Evolutionary conservation across 805 yeast species (phyloP).

Genomic region (Wickerhamomyces strasburgensis): DNA sequence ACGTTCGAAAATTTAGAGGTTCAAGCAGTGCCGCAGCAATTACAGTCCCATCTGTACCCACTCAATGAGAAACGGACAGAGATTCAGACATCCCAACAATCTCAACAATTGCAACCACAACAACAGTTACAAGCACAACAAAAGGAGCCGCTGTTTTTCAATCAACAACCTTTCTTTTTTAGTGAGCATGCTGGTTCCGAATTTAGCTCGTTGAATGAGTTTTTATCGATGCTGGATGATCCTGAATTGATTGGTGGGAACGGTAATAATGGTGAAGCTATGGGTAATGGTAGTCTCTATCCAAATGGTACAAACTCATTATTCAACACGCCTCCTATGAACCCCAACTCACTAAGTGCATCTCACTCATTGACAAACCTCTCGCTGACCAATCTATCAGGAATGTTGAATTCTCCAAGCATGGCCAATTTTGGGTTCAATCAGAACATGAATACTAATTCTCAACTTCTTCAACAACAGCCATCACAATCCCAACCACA

Average conservation of each 20-base stretch:
- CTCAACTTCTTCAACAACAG: conserved; percentile 10
- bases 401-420: conserved; percentile 20
- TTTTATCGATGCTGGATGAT: conserved; percentile 85
- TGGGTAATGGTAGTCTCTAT: background rate
- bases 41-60: conserved; percentile 14
- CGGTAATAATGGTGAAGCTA: conserved; percentile 4
- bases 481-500: conserved; percentile 8
- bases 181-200: conserved; percentile 93
- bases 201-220: conserved; percentile 84
- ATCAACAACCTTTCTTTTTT: conserved; percentile 72
- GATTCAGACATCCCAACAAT: background rate
- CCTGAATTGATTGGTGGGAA: conserved; percentile 56
- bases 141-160: conserved; percentile 18
- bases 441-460: conserved; percentile 9
- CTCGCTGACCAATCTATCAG: conserved; percentile 19
- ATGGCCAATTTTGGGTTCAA: conserved; percentile 13
- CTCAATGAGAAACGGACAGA: background rate
- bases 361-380: conserved; percentile 27
- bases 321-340: conserved; percentile 8
- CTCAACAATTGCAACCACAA: conserved; percentile 3
- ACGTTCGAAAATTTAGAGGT: conserved; percentile 14
- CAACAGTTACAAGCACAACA: conserved; percentile 5
- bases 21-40: conserved; percentile 19
- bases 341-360: conserved; percentile 8
- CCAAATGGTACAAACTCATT: conserved; percentile 5